Conservation (phyloP, 305 asterid genomes). For the Fraxinus nigra region DNA sequence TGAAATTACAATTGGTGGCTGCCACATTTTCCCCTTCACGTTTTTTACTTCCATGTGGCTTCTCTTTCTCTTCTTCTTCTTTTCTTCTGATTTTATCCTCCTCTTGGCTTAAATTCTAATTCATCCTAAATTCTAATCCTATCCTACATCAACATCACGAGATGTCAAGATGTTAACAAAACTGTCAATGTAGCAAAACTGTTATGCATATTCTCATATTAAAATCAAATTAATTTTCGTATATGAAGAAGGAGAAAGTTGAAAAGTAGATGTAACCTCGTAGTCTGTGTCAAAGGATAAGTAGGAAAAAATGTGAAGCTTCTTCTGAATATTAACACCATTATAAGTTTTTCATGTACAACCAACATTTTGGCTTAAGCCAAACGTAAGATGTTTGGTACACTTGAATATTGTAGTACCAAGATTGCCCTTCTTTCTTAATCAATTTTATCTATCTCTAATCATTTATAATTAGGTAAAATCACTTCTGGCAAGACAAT, state of each 20-base stretch:
- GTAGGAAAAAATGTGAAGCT: slow-evolving; percentile 23
- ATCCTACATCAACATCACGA: no score
- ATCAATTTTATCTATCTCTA: slow-evolving; percentile 12
- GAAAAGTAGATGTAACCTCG: slow-evolving; percentile 53
- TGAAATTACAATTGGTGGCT: no score
- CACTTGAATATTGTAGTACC: slow-evolving; percentile 18
- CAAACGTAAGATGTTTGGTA: slow-evolving; percentile 32
- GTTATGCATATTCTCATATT: not conserved
- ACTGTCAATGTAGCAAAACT: no score
- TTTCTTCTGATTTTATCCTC: no score
- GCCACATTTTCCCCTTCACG: no score
- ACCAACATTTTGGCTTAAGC: slow-evolving; percentile 30
- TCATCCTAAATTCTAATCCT: no score
- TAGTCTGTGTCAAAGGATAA: slow-evolving; percentile 47
- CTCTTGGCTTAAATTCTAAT: no score
- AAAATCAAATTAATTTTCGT: not conserved
- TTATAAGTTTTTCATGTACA: slow-evolving; percentile 25
- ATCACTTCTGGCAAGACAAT: slow-evolving; percentile 35
- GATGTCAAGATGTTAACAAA: no score
- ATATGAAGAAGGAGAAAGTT: slow-evolving; percentile 17
- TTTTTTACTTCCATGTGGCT: no score
- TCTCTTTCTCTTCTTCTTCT: no score
- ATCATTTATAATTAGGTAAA: slow-evolving; percentile 31
- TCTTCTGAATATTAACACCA: slow-evolving; percentile 21
- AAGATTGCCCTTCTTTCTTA: slow-evolving; percentile 5